phyloP scores from a whole-genome alignment of 2,329 filamentous ascomycete genomes.

The Trichoderma polysporum region DNA sequence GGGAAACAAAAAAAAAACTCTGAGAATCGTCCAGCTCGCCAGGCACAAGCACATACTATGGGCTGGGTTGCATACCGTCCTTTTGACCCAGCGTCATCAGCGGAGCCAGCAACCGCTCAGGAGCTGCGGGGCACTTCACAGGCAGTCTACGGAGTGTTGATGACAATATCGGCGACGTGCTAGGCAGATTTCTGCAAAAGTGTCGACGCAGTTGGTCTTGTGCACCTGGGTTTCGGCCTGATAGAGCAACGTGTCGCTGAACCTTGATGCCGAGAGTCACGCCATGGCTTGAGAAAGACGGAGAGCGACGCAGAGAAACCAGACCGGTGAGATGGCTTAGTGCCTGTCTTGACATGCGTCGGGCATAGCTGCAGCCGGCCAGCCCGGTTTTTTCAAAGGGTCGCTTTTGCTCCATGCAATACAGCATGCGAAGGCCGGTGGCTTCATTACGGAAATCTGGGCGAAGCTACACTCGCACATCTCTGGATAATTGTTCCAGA shows the following conservation, averaged over 20 bases:
- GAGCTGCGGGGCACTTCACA: background rate
- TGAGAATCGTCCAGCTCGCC: background rate
- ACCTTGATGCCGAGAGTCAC: constrained; percentile 8
- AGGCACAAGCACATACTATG: constrained; percentile 8
- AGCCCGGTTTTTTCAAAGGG: constrained; percentile 3
- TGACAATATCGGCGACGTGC: background rate
- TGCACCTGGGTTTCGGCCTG: background rate
- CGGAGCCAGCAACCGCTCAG: background rate
- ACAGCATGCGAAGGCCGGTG: background rate
- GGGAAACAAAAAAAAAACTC: background rate
- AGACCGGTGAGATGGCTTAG: constrained; percentile 4
- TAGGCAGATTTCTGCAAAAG: background rate
- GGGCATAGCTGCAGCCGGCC: constrained; percentile 17
- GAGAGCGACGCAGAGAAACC: constrained; percentile 1
- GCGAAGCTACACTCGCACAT: background rate
- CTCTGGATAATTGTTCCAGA: background rate
- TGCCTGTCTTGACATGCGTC: constrained; percentile 10
- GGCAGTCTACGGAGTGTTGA: background rate
- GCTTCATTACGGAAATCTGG: background rate
- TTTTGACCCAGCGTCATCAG: background rate
- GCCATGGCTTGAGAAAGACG: constrained; percentile 8
- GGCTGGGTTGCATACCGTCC: background rate
- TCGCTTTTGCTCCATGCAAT: background rate
- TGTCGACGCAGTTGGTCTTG: background rate
- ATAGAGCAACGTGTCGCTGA: background rate